Evolutionary conservation across 192 early-diverging fungal species (phyloP), one percentile per base, ranked within the genome.

Genomic region (Umbelopsis sp.): DNA sequence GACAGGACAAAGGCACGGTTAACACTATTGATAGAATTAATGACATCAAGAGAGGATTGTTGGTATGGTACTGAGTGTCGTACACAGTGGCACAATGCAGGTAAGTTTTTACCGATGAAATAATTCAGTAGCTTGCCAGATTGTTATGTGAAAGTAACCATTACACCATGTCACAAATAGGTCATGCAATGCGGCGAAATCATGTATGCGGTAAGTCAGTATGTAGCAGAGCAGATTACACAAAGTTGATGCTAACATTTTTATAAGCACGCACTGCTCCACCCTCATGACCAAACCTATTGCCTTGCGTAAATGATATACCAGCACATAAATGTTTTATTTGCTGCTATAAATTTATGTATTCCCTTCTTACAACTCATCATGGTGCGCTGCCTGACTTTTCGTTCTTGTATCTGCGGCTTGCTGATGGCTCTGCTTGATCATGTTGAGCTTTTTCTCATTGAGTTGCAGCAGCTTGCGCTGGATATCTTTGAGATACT

Each of bases 31-130:
- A 34, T 32, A 62, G 56, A 62, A 11, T 14, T 22, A 20, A 62
- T 62, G 56, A 22, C 25, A 20, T 34, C 26, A 3, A 62, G 56
- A 62, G 56, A 62, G 31, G 31, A 62, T 14, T 62, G 56, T 4
- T 62, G 56, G 56, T 62, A 62, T n/a, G 56, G 56, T 20, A 31
- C 16, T 2, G 56, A 62, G 12, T 62, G 56, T 34, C 56, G 56
- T 14, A 62, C 56, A 62, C 56, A 62, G 26, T 62, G 56, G 56
- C 56, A 62, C 14, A 62, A 62, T 31, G 17, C 56, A 36, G 20
- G 56, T 62, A 32, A 29, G 31, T 62, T 41, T 41, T 1, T 41
- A 6, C 8, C 38, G 8, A 41, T 41, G 1, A 41, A 41, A 6
- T 5, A 11, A 41, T 41, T 11, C 38, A 11, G 12, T 41, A 41